Conservation (phyloP, 371 early-diverging fungal genomes). For the Conidiobolus incongruus region DNA sequence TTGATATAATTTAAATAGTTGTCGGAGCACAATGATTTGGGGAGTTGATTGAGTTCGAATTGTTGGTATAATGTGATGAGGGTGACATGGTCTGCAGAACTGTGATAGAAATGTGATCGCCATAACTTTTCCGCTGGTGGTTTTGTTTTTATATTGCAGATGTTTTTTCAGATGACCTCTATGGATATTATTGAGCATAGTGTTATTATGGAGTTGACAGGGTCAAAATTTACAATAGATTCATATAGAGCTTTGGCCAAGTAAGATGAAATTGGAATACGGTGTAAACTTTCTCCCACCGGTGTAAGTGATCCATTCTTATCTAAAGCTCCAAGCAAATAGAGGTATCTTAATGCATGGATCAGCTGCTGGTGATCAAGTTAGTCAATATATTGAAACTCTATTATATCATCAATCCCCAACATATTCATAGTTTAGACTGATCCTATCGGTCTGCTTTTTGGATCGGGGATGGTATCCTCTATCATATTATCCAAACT, state of each 20-base stretch:
- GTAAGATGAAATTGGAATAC: conserved; percentile 88
- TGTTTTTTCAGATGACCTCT: conserved; percentile 65
- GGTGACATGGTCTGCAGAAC: conserved; percentile 78
- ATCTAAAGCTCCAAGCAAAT: conserved; percentile 88
- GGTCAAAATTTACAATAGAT: conserved; percentile 13
- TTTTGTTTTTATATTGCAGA: conserved; percentile 47
- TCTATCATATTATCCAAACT: conserved; percentile 64
- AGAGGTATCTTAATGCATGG: conserved; percentile 75
- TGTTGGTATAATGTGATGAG: conserved; percentile 68
- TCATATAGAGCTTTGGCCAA: conserved; percentile 66
- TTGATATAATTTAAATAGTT: conserved; percentile 71
- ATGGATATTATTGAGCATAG: conserved; percentile 57
- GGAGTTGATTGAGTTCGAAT: conserved; percentile 58
- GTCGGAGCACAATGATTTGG: conserved; percentile 73
- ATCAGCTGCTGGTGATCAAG: conserved; percentile 66
- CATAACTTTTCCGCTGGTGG: conserved; percentile 59
- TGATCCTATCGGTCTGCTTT: conserved; percentile 71
- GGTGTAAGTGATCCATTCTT: conserved; percentile 70
- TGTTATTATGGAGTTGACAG: conserved; percentile 17
- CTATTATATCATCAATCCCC: conserved; percentile 75
- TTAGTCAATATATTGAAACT: conserved; percentile 92
- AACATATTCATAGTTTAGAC: conserved; percentile 76
- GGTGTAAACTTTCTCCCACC: conserved; percentile 82
- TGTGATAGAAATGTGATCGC: conserved; percentile 30
- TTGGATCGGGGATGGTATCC: conserved; percentile 79